Percentiles rank a stretch among this genome's conserved stretches.
phyloP scores from a whole-genome alignment of 2,329 filamentous ascomycete genomes.

The Septoria linicola region DNA sequence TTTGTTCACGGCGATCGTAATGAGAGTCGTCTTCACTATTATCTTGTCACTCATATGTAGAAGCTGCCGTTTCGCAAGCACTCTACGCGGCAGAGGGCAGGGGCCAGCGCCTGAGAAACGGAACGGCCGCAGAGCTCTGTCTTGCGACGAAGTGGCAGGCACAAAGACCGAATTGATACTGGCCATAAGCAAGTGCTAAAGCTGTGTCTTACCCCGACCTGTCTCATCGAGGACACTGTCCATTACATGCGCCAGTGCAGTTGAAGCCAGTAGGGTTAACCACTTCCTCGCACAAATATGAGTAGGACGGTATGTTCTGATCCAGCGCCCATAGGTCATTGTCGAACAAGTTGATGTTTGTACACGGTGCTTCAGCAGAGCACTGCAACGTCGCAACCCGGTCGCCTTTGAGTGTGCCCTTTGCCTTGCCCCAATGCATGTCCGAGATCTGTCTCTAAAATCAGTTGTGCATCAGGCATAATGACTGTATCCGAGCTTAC shows the following conservation, averaged over 20 bases:
- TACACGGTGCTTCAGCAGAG: conserved; percentile 32
- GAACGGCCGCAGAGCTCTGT: no score
- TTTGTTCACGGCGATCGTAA: no score
- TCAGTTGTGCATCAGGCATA: not conserved
- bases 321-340: conserved; percentile 23
- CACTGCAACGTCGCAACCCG: conserved; percentile 33
- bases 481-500: conserved; percentile 5
- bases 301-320: conserved; percentile 19
- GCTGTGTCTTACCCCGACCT: no score
- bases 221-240: no score
- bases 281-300: conserved; percentile 33
- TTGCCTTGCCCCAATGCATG: conserved; percentile 35
- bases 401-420: conserved; percentile 33
- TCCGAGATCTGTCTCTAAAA: conserved; percentile 36
- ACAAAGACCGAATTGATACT: no score
- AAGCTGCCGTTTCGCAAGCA: no score
- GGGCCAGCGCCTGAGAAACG: no score
- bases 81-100: no score
- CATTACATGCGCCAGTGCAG: conserved; percentile 23
- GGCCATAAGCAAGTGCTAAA: no score
- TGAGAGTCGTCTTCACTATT: no score
- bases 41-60: no score
- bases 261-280: conserved; percentile 26
- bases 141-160: no score
- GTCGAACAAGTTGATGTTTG: conserved; percentile 28